Base-by-base conservation (phyloP, 2,329 filamentous ascomycete genomes). In the Penicillium sp. region DNA sequence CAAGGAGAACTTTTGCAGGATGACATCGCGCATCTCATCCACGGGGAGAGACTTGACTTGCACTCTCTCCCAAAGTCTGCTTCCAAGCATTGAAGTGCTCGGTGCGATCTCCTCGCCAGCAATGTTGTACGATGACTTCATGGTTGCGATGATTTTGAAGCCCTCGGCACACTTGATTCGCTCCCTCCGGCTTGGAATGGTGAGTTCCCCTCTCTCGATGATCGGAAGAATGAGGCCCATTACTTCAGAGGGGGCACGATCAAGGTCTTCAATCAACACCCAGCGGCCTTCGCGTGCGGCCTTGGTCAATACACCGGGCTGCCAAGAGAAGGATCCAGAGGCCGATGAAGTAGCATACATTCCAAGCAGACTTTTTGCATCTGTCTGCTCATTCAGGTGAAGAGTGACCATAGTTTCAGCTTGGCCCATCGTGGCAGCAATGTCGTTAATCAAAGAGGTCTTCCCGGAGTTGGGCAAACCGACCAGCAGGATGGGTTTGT, bases 181-280 rank as follows among this genome's bases (percentile, higher is more conserved):
- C 76, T 97, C 91, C 53, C 91, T 92, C 56, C 93, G 87, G 64
- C 88, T 95, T 0, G 94, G 90, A 30, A 99, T 91, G 4, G 95
- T 80, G 14, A 99, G 82, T 71, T 97, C 91, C n/a, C 90, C 87
- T 57, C 89, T 86, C 74, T 99, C 94, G 57, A 99, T 92, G 9
- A 99, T 81, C 10, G 95, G 94, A 26, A 99, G 80, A 28, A 99
- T 83, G 14, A 92, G 91, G 70, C 93, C 96, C 72, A 99, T 86
- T 45, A 99, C 90, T 73, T 99, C 94, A 62, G 90, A 93, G 5
- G 95, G 94, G 11, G 94, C 94, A 59, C 93, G 87, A 70, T 99
- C 92, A 38, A 99, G 81, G 73, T 99, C 95, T 73, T 99, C 95
- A 56, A 99, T 95, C 61, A 99, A 80, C 7, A 99, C 89, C 95